phyloP scores from a whole-genome alignment of 371 early-diverging fungal genomes.

The Catenaria anguillulae region DNA sequence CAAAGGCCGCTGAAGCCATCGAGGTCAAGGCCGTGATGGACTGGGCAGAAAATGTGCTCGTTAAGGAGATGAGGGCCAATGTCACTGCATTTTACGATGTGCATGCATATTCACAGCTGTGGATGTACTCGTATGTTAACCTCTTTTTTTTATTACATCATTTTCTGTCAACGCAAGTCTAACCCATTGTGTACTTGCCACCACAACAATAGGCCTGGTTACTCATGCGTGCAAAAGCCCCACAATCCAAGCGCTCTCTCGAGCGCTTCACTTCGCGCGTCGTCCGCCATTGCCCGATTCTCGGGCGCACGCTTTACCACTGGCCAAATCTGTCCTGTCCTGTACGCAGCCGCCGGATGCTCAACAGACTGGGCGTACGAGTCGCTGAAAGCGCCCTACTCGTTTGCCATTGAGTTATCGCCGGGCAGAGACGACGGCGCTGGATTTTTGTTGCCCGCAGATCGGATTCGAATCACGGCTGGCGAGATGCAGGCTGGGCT shows the following conservation, averaged over 20 bases:
- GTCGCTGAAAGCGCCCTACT: conserved; percentile 27
- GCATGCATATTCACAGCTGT: conserved; percentile 39
- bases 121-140: conserved; percentile 21
- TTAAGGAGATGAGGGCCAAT: conserved; percentile 8
- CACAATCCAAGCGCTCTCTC: background rate
- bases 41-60: conserved; percentile 20
- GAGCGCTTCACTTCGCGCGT: too few relatives aligned
- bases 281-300: conserved; percentile 12
- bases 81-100: conserved; percentile 31
- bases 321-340: conserved; percentile 35
- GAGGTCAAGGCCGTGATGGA: conserved; percentile 28
- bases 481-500: too few relatives aligned
- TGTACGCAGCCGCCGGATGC: conserved; percentile 32
- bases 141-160: too few relatives aligned
- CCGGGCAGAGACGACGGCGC: conserved; percentile 23
- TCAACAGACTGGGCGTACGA: conserved; percentile 30
- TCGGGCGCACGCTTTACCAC: conserved; percentile 33
- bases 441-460: too few relatives aligned
- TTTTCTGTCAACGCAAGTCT: too few relatives aligned
- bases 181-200: too few relatives aligned
- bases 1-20: conserved; percentile 19
- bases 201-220: too few relatives aligned
- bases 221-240: conserved; percentile 4
- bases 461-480: too few relatives aligned
- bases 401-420: conserved; percentile 31